Evolutionary conservation across 2,329 filamentous ascomycete genomes (phyloP).

Genomic region (Simplicillium aogashimaense): DNA sequence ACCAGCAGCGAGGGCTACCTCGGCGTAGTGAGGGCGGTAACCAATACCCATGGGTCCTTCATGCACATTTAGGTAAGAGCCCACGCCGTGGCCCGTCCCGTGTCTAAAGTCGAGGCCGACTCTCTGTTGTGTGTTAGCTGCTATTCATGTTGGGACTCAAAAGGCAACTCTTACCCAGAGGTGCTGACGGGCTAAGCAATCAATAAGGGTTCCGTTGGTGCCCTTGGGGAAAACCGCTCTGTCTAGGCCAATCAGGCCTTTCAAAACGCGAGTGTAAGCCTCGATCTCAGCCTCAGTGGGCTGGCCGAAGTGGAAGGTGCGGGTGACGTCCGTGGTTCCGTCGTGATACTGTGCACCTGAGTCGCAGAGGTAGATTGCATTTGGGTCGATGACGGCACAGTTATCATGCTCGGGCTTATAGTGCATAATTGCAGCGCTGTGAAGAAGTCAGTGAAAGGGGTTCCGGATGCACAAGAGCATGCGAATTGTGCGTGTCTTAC

Average conservation of each 20-base stretch:
- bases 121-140: constrained; percentile 18
- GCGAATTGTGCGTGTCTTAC: constrained; percentile 31
- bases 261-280: constrained; percentile 80
- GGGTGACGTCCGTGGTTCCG: constrained; percentile 81
- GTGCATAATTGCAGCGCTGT: constrained; percentile 79
- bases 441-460: constrained; percentile 7
- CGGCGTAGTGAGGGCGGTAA: constrained; percentile 80
- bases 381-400: constrained; percentile 68
- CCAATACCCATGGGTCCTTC: constrained; percentile 96
- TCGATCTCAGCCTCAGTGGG: constrained; percentile 70
- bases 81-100: constrained; percentile 91
- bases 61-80: constrained; percentile 92
- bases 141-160: constrained; percentile 4
- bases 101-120: constrained; percentile 90
- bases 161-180: constrained; percentile 58
- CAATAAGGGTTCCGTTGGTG: constrained; percentile 85
- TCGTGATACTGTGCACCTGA: constrained; percentile 86
- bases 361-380: constrained; percentile 77
- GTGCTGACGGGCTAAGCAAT: constrained; percentile 79
- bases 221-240: constrained; percentile 85
- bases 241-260: constrained; percentile 77
- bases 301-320: constrained; percentile 74
- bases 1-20: constrained; percentile 80
- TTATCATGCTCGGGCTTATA: constrained; percentile 73
- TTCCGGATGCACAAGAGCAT: not conserved